Percentiles rank a stretch among this genome's conserved stretches.
phyloP scores from a whole-genome alignment of 208 protist species.

The Trypanosoma melophagium region DNA sequence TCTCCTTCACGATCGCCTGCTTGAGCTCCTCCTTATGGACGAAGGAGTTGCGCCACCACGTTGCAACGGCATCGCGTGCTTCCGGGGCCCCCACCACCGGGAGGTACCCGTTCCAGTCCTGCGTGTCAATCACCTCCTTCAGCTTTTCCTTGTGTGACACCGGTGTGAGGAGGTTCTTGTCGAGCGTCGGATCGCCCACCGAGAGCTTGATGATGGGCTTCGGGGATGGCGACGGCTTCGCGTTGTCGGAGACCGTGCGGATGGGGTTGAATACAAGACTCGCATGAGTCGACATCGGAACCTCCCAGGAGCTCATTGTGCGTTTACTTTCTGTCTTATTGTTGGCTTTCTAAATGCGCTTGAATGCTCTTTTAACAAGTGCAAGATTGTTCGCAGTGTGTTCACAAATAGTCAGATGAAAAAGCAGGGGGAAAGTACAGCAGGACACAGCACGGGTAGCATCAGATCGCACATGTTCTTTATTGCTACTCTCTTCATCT shows the following conservation, averaged over 20 bases:
- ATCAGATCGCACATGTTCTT: no score
- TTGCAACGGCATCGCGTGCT: constrained; percentile 47
- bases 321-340: no score
- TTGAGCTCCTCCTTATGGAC: constrained; percentile 5
- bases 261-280: not conserved
- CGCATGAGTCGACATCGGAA: no score
- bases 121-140: constrained; percentile 28
- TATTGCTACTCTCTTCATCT: no score
- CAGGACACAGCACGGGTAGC: no score
- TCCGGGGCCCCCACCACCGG: constrained; percentile 29
- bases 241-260: not conserved
- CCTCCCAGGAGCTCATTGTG: no score
- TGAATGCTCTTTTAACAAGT: no score
- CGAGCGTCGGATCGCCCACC: constrained; percentile 55
- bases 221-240: not conserved
- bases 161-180: constrained; percentile 59
- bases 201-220: constrained; percentile 55
- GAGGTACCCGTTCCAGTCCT: constrained; percentile 55
- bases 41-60: constrained; percentile 29
- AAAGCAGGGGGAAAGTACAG: no score
- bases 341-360: no score
- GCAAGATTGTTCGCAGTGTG: no score
- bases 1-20: constrained; percentile 48
- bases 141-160: constrained; percentile 37
- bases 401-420: no score